Evolutionary conservation across 768 basidiomycete genomes (phyloP).

Genomic region (Tubosaeta sp.): DNA sequence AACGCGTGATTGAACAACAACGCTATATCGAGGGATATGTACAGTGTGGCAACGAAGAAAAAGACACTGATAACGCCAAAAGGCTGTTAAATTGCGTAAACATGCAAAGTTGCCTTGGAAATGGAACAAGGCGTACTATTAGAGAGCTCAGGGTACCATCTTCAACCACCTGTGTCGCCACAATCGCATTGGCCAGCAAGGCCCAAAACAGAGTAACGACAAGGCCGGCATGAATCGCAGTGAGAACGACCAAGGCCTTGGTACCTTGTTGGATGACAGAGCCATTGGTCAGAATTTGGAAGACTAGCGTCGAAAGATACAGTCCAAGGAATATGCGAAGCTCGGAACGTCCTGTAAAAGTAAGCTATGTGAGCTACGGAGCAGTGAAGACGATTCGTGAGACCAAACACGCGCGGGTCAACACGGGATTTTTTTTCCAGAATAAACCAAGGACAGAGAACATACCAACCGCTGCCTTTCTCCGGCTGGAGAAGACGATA

Average conservation of each 20-base stretch:
- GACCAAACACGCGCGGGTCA: background rate
- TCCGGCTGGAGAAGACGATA: slow-evolving; percentile 50
- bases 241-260: slow-evolving; percentile 60
- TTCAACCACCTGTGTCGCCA: slow-evolving; percentile 89
- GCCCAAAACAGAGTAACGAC: slow-evolving; percentile 79
- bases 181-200: slow-evolving; percentile 68
- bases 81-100: slow-evolving; percentile 43
- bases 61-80: slow-evolving; percentile 50
- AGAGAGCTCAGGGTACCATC: slow-evolving; percentile 76
- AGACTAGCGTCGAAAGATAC: slow-evolving; percentile 67
- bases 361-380: slow-evolving; percentile 3
- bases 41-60: slow-evolving; percentile 70
- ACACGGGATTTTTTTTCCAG: background rate
- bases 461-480: slow-evolving; percentile 87
- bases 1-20: slow-evolving; percentile 61
- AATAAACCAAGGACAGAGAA: slow-evolving; percentile 12
- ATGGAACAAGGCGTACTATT: slow-evolving; percentile 43
- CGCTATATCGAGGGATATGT: slow-evolving; percentile 81
- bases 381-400: background rate
- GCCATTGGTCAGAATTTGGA: slow-evolving; percentile 81
- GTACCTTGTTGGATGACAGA: slow-evolving; percentile 76
- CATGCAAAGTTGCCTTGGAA: background rate
- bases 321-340: slow-evolving; percentile 59
- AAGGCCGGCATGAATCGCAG: slow-evolving; percentile 75
- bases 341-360: slow-evolving; percentile 57